These are phyloP conservation scores for Lentinus polychrous DNA, from an alignment of 1,284 basidiomycete genomes.

Conservation along the genomic window DNA sequence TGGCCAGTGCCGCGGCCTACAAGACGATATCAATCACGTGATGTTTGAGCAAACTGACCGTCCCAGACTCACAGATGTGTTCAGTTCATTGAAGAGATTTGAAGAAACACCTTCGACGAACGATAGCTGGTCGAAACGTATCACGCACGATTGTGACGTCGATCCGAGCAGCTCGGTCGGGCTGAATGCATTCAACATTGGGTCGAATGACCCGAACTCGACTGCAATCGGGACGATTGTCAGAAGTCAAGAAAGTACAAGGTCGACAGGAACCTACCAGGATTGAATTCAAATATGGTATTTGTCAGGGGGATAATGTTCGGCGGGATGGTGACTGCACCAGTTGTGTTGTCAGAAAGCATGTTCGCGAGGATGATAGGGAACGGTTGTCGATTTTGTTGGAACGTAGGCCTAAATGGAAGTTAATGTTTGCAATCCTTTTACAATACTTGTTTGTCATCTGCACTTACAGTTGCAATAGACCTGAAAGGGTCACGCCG, in stretches of 20 bases:
- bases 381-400: slow-evolving; percentile 17
- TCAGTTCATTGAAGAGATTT: slow-evolving; percentile 31
- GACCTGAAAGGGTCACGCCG: slow-evolving; percentile 20
- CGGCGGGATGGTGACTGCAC: slow-evolving; percentile 4
- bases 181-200: slow-evolving; percentile 35
- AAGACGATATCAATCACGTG: not conserved
- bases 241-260: not conserved
- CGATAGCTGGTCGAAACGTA: slow-evolving; percentile 43
- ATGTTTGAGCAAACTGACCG: not conserved
- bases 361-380: slow-evolving; percentile 21
- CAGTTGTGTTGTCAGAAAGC: slow-evolving; percentile 12
- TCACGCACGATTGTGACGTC: slow-evolving; percentile 36
- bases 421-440: not conserved
- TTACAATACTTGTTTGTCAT: not conserved
- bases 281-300: slow-evolving; percentile 37
- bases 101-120: slow-evolving; percentile 36
- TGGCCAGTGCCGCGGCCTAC: slow-evolving; percentile 14
- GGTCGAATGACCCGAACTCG: slow-evolving; percentile 41
- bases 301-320: slow-evolving; percentile 29
- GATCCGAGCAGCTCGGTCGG: slow-evolving; percentile 39
- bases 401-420: slow-evolving; percentile 17
- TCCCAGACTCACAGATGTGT: slow-evolving; percentile 26
- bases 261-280: slow-evolving; percentile 27
- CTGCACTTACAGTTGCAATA: slow-evolving; percentile 19
- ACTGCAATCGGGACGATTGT: slow-evolving; percentile 16